A percentile compares a stretch with the other conserved stretches of the same genome.
Evolutionary conservation across 495 filamentous ascomycete genomes (phyloP).

Genomic region (Jackrogersella minutella): DNA sequence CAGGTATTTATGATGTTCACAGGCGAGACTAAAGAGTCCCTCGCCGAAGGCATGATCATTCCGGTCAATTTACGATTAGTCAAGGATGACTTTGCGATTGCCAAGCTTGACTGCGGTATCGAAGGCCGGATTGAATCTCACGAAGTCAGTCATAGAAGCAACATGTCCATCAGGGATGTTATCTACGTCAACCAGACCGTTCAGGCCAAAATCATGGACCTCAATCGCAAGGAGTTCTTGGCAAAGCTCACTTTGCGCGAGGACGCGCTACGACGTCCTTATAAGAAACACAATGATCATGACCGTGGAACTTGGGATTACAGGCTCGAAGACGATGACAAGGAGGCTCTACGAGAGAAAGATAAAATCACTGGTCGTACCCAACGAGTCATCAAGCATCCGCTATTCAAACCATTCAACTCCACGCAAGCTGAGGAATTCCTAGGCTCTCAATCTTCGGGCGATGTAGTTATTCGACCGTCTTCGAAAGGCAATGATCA

Average conservation of each 20-base stretch:
- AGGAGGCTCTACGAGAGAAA: constrained; percentile 78
- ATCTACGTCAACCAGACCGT: constrained; percentile 82
- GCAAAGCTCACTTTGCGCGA: constrained; percentile 85
- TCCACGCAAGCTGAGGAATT: constrained; percentile 92
- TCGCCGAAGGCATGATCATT: constrained; percentile 88
- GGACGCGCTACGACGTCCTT: constrained; percentile 75
- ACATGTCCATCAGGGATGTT: constrained; percentile 57
- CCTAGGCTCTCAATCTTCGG: constrained; percentile 79
- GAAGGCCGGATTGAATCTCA: constrained; percentile 82
- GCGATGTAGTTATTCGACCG: constrained; percentile 93
- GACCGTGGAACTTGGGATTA: constrained; percentile 86
- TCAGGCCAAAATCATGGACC: constrained; percentile 82
- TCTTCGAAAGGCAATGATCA: constrained; percentile 95
- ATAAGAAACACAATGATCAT: constrained; percentile 70
- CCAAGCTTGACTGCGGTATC: constrained; percentile 90
- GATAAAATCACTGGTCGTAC: constrained; percentile 82
- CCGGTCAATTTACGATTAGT: constrained; percentile 87
- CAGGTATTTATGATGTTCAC: constrained; percentile 98
- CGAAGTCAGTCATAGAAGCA: constrained; percentile 70
- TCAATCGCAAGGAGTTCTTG: constrained; percentile 82
- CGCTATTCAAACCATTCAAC: constrained; percentile 92
- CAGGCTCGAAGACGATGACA: constrained; percentile 77
- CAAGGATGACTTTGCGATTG: constrained; percentile 90
- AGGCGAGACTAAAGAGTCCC: constrained; percentile 84
- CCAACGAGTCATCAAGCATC: constrained; percentile 95